Evolutionary conservation across 176 grass and related monocot species (phyloP), one percentile per base, ranked within the genome.

Genomic region (Aegilops sharonensis): DNA sequence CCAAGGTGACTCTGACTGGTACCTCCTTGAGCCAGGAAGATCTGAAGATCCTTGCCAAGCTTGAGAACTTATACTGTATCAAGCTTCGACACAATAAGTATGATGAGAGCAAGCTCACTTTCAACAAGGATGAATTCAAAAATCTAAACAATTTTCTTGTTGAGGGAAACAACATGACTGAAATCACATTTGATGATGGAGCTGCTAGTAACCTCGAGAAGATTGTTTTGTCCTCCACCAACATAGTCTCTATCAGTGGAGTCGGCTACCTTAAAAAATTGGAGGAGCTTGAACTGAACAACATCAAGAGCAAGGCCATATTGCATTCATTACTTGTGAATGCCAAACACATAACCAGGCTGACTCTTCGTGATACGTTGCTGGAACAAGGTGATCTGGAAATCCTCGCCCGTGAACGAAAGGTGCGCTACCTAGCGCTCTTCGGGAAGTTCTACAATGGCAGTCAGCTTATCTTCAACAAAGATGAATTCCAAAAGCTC

Each of bases 1-100:
- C 12, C 9, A 88, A 86, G 27, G 57, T 91, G 17, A 76, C 85
- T 47, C 42, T 91, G 21, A 29, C 6, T n/a, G 1, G 5, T 0
- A 85, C 82, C 1, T 4, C 0, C 0, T 2, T 92, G 8, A 71
- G 2, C 0, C 9, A 79, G 12, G 1, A 72, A 0, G 11, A 61
- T 86, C 3, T 89, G 18, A 0, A 52, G 0, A 5, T 14, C 34
- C 64, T 92, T 0, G 9, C 40, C 18, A 21, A 66, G 14, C 72
- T 91, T 0, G 24, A 47, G 0, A 69, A 5, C 0, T 29, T 88
- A 43, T 3, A 0, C 0, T 84, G 21, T 25, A 0, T 88, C 9
- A 83, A 9, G 9, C 39, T 83, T 14, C 36, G 1, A 6, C 6
- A 50, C 6, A 11, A n/a, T 0, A 3, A 3, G 50, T 72, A 18